These are phyloP conservation scores for Camellia oleifera DNA, from an alignment of 179 eudicot genomes.

Conservation along the genomic window DNA sequence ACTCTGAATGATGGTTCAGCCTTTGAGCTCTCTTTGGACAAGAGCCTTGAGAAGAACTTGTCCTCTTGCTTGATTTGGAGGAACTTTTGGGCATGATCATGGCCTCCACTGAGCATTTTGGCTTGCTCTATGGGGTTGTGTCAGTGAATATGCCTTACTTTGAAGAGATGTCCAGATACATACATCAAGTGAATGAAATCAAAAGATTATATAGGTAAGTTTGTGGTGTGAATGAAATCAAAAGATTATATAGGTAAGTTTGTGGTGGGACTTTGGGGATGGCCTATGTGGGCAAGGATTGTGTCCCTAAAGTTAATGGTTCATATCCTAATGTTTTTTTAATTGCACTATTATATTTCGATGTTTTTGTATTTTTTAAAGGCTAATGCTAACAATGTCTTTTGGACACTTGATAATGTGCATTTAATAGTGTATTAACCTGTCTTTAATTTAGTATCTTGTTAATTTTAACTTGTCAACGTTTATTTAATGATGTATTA, in stretches of 20 bases:
- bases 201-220: not conserved
- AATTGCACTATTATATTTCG: no score
- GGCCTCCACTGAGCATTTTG: not conserved
- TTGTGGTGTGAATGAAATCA: not conserved
- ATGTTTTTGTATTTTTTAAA: no score
- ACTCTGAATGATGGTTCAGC: constrained; percentile 34
- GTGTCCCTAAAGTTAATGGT: no score
- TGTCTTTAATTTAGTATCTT: no score
- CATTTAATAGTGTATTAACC: no score
- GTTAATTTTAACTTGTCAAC: no score
- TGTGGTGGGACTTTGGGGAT: not conserved
- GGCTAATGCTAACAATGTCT: no score
- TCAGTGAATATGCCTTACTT: not conserved
- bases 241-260: not conserved
- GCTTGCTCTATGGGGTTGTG: not conserved
- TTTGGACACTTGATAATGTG: no score
- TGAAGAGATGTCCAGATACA: not conserved
- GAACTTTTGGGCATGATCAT: constrained; percentile 14
- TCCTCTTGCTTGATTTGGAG: constrained; percentile 25
- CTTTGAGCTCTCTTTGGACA: constrained; percentile 23
- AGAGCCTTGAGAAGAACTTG: constrained; percentile 26
- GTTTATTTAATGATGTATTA: no score
- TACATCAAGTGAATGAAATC: not conserved
- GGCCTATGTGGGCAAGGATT: not conserved
- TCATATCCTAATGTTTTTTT: no score